Evolutionary conservation across 495 filamentous ascomycete species (phyloP).

Genomic region (Hypoxylon intermedium): DNA sequence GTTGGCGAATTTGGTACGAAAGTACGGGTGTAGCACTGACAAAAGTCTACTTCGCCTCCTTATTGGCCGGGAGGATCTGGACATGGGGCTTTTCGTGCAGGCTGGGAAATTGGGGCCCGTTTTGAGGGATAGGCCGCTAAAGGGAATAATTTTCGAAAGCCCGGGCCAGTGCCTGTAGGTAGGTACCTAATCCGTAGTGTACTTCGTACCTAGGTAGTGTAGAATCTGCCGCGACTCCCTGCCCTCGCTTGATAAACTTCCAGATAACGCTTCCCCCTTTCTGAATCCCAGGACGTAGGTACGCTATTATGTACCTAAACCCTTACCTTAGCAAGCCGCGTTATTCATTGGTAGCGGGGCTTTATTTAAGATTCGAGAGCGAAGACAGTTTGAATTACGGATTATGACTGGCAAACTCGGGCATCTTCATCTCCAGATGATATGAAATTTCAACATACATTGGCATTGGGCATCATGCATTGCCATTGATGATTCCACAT

Average conservation of each 20-base stretch:
- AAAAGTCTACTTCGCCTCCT: conserved; percentile 6
- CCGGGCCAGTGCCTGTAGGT: too few relatives aligned
- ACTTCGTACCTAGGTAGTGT: too few relatives aligned
- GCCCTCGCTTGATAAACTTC: background rate
- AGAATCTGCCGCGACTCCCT: too few relatives aligned
- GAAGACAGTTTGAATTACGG: too few relatives aligned
- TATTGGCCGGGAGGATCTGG: conserved; percentile 29
- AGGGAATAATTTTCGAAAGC: conserved; percentile 15
- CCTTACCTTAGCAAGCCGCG: conserved; percentile 2
- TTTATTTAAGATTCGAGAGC: conserved; percentile 11
- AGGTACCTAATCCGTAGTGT: too few relatives aligned
- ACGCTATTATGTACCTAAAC: background rate
- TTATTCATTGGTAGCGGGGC: conserved; percentile 23
- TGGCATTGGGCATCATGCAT: too few relatives aligned
- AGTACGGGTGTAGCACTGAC: conserved; percentile 25
- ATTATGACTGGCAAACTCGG: too few relatives aligned
- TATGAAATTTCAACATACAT: too few relatives aligned
- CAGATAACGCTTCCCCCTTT: background rate
- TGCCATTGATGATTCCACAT: too few relatives aligned
- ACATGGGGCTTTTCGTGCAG: conserved; percentile 35
- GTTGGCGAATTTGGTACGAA: conserved; percentile 33
- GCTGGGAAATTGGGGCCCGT: conserved; percentile 47
- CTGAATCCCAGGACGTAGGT: background rate
- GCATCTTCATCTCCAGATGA: too few relatives aligned
- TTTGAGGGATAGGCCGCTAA: conserved; percentile 22